Base-by-base conservation (phyloP, 2,329 filamentous ascomycete species). In the Hypomyces perniciosus region DNA sequence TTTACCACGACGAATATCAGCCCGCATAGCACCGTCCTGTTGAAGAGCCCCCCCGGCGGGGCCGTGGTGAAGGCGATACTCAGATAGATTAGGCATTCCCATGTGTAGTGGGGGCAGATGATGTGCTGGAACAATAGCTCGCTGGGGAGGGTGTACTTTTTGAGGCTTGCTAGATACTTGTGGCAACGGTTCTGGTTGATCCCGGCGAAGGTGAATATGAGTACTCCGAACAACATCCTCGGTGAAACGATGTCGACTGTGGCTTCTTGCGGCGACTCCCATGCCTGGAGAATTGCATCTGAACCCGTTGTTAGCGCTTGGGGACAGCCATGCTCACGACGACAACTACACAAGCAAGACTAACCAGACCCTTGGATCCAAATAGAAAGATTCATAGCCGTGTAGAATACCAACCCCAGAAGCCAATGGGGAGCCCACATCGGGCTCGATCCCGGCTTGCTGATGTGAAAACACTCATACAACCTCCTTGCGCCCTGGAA, bases 391-490 rank as follows among this genome's bases (percentile, higher is more conserved):
- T 84, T 84, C 60, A 88, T 86, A 52, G 75, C 75, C 5, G 84
- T 62, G 68, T 99, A 99, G 68, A 88, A 97, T 8, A 72, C 69
- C 45, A 93, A 68, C 1, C 90, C 93, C 38, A 96, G 66, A 12
- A 85, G 56, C 85, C 90, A 97, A 65, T 96, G 88, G 12, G 84
- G 80, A 55, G 91, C 69, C 82, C 85, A 90, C 92, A 99, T 99
- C 50, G 74, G 80, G 13, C 89, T 88, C 26, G 76, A 76, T 3
- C 68, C 67, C 4, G 83, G 77, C 62, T 80, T 86, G 46, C 78
- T 72, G 50, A 93, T 77, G 39, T 70, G 69, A 39, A 84, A 61
- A 59, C 83, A 87, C 71, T 97, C 93, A 58, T 84, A 86, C 37
- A 96, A 70, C 46, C 93, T 82, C 55, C 92, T 81, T 7, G 68